Evolutionary conservation across 169 alveolate species (phyloP), one percentile per base, ranked within the genome.

Genomic region (Theileria parva): DNA sequence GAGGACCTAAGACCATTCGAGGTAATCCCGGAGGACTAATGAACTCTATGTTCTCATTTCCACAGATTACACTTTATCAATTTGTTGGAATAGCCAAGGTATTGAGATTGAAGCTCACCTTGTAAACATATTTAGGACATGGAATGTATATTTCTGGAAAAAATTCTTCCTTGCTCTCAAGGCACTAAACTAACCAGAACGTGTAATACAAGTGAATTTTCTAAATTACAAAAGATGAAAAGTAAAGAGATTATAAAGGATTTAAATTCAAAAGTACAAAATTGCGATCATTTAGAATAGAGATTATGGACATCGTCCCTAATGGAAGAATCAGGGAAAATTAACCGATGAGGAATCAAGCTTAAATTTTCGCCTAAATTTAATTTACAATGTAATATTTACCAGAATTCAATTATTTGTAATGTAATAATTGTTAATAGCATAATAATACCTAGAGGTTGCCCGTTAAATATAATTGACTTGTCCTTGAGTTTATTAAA

Each of bases 11-110:
- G 79, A 51, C 59, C 61, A 21, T 85, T 32, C 27, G 87, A 11
- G 91, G 91, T 30, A 85, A 85, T 65, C 91, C 91, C 2, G 51
- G 84, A 11, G 87, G 91, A 44, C 63, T 67, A 32, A 28, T 85
- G 55, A 79, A 85, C 63, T 67, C 91, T 6, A 19, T 55, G 23
- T 79, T 78, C 2, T 77, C 66, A 25, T 85, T 69, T 64, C 91
- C 91, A 3, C 59, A 68, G 51, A 85, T 85, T 13, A 85, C 87
- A 3, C 59, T 59, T 17, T 86, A 85, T 44, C 91, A 85, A 73
- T 85, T 85, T 30, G n/a, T 71, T 6, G 48, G 44, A 23, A 71
- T 77, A 25, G 87, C 79, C 19, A 51, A 60, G 79, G 91, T 85
- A 68, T 17, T 78, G 61, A 55, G 21, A 39, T 23, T 25, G 12